These are phyloP conservation scores for Talaromyces ruber DNA, from an alignment of 495 filamentous ascomycete genomes.

Conservation along the genomic window DNA sequence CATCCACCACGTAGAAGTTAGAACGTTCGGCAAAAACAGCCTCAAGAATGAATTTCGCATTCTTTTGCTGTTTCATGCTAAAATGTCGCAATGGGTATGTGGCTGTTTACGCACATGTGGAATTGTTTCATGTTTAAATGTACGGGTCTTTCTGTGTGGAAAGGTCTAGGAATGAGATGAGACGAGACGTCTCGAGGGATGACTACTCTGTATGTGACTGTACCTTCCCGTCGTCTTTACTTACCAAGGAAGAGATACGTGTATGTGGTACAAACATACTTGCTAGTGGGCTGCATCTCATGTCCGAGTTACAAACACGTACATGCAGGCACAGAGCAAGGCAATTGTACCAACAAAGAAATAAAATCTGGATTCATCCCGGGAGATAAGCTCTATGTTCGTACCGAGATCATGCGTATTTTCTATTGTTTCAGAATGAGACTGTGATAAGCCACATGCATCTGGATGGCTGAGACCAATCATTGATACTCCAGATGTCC, in stretches of 20 bases:
- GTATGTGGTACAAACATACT: not conserved
- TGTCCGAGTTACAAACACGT: not conserved
- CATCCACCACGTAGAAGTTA: too few species aligned
- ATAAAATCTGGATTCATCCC: not conserved
- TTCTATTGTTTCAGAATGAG: conserved; percentile 1
- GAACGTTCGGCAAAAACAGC: not conserved
- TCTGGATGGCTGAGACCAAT: not conserved
- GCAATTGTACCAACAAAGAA: not conserved
- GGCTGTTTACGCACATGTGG: not conserved
- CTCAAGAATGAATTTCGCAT: not conserved
- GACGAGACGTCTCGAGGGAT: not conserved
- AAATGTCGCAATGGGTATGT: not conserved
- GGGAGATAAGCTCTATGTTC: not conserved
- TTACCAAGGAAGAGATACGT: not conserved
- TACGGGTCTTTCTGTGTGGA: not conserved
- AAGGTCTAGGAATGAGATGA: not conserved
- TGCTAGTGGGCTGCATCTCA: not conserved
- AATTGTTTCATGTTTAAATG: not conserved
- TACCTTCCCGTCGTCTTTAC: not conserved
- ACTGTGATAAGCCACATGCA: not conserved
- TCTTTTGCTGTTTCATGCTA: not conserved
- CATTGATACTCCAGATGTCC: not conserved
- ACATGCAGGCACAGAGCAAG: not conserved
- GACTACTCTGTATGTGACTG: too few species aligned
- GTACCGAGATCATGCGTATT: not conserved